A percentile compares a stretch with the other conserved stretches of the same genome.
Evolutionary conservation across 1,139 yeast genomes (phyloP).

Genomic region (Wickerhamomyces sp.): DNA sequence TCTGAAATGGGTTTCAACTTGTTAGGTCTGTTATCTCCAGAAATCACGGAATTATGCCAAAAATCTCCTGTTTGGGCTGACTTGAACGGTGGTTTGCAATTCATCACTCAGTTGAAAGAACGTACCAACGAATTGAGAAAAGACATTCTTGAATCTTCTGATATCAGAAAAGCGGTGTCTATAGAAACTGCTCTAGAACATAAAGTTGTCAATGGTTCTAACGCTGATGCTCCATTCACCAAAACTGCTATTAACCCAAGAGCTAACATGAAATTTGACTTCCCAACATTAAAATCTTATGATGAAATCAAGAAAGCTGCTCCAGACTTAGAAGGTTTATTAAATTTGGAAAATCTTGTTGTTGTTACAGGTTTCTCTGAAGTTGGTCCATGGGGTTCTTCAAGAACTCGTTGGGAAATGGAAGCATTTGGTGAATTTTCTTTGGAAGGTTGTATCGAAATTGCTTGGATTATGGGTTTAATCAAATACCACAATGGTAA

Average conservation of each 20-base stretch:
- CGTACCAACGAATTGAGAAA: conserved; percentile 77
- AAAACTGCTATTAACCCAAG: conserved; percentile 80
- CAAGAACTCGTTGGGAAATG: conserved; percentile 99
- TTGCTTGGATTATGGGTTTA: conserved; percentile 99
- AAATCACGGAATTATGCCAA: conserved; percentile 82
- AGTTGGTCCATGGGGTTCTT: conserved; percentile 99
- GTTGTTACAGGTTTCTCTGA: conserved; percentile 97
- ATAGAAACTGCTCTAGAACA: conserved; percentile 91
- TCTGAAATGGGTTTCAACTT: conserved; percentile 99
- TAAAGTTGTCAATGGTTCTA: conserved; percentile 85
- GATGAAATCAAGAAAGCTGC: conserved; percentile 66
- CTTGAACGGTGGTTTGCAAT: conserved; percentile 97
- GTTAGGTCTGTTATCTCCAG: conserved; percentile 88
- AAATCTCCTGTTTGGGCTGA: conserved; percentile 95
- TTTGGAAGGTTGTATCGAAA: conserved; percentile 97
- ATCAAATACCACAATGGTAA: conserved; percentile 92
- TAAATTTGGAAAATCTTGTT: conserved; percentile 85
- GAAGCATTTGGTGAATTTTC: conserved; percentile 94
- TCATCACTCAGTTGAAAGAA: conserved; percentile 86
- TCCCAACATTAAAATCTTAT: conserved; percentile 83
- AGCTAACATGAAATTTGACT: conserved; percentile 89
- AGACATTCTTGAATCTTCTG: conserved; percentile 81
- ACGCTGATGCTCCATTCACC: conserved; percentile 81
- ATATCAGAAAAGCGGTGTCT: conserved; percentile 92
- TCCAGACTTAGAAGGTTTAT: conserved; percentile 82